Evolutionary conservation across 164 flowering plant genomes (phyloP), one percentile per base, ranked within the genome.

Genomic region (Piper longum): DNA sequence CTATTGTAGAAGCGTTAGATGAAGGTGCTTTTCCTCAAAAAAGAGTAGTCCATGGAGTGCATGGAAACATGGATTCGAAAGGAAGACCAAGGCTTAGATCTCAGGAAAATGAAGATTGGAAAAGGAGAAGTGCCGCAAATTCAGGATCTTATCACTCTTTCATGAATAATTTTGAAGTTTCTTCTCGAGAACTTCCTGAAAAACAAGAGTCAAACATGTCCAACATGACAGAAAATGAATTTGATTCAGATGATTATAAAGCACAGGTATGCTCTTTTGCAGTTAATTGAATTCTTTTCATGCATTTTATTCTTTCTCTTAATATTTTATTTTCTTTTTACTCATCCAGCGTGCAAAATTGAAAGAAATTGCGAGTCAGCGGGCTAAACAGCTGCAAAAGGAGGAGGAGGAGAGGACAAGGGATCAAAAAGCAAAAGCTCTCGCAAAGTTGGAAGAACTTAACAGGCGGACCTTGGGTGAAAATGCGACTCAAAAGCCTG

Each of bases 391-490:
- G 70, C 76, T 82, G 9, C 91, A 85, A 72, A 82, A 83, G 75
- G 99, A 95, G 76, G 99, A 91, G 77, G 98, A 95, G 61, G 96
- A 87, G 43, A 68, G 99, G 57, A 73, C 71, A 26, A 85, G 84
- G 72, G 91, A 84, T 68, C 96, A 87, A 84, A 91, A 76, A 73
- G 99, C 99, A 43, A 95, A 82, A 80, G 98, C 98, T 72, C 80
- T 64, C 41, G 97, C 96, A 42, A 95, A 95, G 71, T 72, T 91
- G 75, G 98, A 95, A 70, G 98, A 95, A 73, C 70, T 95, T 78
- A 78, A 95, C 66, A 82, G 82, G 74, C 84, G 95, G 55, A 71
- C 81, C 57, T 76, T 72, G 65, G 72, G 74, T 48, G 88, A 84
- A 65, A 69, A 61, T 71, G 68, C 69, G 43, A 64, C 64, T 51